Percentiles rank a stretch among this genome's conserved stretches.
Conservation (phyloP, 1,139 yeast species). For the Taphrina populina region DNA sequence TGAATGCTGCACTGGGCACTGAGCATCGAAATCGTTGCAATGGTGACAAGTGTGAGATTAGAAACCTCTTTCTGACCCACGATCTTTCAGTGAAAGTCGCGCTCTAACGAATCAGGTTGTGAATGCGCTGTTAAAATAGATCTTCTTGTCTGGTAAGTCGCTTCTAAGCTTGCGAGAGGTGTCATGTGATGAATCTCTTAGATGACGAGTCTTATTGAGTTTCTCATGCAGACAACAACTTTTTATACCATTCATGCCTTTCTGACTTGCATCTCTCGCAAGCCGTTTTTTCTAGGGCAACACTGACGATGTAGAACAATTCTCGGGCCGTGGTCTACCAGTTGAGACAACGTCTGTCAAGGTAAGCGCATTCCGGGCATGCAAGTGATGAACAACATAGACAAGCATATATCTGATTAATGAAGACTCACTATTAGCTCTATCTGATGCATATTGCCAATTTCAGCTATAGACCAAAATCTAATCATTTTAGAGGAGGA, state of each 20-base stretch:
- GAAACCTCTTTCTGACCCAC: slow-evolving; percentile 34
- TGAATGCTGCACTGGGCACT: slow-evolving; percentile 35
- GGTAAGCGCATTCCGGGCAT: slow-evolving; percentile 11
- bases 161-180: slow-evolving; percentile 3
- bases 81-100: not conserved
- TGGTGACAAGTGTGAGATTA: slow-evolving; percentile 34
- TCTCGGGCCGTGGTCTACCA: not conserved
- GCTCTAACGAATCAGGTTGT: too few relatives aligned
- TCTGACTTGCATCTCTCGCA: slow-evolving; percentile 21
- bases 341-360: too few relatives aligned
- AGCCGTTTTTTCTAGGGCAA: not conserved
- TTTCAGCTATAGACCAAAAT: too few relatives aligned
- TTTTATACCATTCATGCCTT: slow-evolving; percentile 35
- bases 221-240: slow-evolving; percentile 33
- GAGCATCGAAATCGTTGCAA: slow-evolving; percentile 16
- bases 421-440: slow-evolving; percentile 34
- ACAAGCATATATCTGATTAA: slow-evolving; percentile 34
- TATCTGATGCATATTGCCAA: slow-evolving; percentile 29
- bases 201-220: slow-evolving; percentile 34
- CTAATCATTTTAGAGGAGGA: not conserved
- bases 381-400: slow-evolving; percentile 31
- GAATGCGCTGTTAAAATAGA: too few relatives aligned
- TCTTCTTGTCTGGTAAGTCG: too few relatives aligned
- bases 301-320: not conserved
- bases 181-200: slow-evolving; percentile 21